phyloP scores from a whole-genome alignment of 805 yeast genomes.

The Monosporozyma yasuniensis region DNA sequence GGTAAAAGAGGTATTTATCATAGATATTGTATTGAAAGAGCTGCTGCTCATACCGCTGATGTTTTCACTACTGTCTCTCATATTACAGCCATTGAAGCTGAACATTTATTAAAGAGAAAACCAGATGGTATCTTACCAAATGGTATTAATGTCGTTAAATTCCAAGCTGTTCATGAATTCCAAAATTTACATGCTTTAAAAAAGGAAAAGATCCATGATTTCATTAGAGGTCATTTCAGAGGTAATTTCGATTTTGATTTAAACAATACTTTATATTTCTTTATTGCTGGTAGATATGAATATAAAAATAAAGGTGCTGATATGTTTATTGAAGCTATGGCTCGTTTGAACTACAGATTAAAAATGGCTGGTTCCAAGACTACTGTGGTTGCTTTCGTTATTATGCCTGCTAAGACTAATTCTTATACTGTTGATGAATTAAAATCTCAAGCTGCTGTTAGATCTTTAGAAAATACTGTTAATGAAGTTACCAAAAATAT shows the following conservation, averaged over 20 bases:
- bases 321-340: conserved; percentile 85
- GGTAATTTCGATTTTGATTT: conserved; percentile 93
- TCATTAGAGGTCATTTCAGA: conserved; percentile 92
- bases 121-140: conserved; percentile 98
- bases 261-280: conserved; percentile 87
- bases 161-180: conserved; percentile 95
- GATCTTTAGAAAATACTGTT: conserved; percentile 81
- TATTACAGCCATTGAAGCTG: conserved; percentile 93
- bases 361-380: conserved; percentile 75
- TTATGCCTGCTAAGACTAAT: conserved; percentile 96
- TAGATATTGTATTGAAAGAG: conserved; percentile 91
- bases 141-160: conserved; percentile 90
- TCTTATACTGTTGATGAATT: conserved; percentile 94
- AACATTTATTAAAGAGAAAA: conserved; percentile 84
- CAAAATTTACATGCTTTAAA: conserved; percentile 90
- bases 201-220: conserved; percentile 88
- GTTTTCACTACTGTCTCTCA: conserved; percentile 96
- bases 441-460: conserved; percentile 92
- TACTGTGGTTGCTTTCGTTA: conserved; percentile 93
- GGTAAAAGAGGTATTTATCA: conserved; percentile 97
- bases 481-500: conserved; percentile 78
- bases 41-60: conserved; percentile 94
- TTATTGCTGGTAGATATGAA: conserved; percentile 96
- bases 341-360: conserved; percentile 80
- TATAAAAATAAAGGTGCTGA: conserved; percentile 96